Percentiles rank a stretch among this genome's conserved stretches.
Evolutionary conservation across 2,329 filamentous ascomycete species (phyloP).

Genomic region (Penicillium aurantiogriseum): DNA sequence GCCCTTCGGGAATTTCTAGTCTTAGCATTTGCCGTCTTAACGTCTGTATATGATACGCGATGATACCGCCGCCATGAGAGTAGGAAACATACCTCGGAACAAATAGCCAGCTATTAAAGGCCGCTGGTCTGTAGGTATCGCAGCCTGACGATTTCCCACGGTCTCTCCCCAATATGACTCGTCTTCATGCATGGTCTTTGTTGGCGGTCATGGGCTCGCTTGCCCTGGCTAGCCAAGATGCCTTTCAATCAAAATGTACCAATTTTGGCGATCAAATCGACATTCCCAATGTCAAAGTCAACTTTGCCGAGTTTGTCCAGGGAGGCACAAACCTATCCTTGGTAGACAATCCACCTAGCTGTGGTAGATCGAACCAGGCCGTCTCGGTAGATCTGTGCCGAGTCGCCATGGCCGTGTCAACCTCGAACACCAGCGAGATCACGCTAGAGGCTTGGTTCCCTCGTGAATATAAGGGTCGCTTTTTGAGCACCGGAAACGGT

Average conservation of each 20-base stretch:
- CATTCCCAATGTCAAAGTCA: slow-evolving; percentile 32
- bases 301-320: slow-evolving; percentile 35
- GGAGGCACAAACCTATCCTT: slow-evolving; percentile 41
- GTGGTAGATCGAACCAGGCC: slow-evolving; percentile 33
- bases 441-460: slow-evolving; percentile 51
- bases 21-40: background rate
- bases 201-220: slow-evolving; percentile 21
- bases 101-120: background rate
- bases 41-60: background rate
- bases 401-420: slow-evolving; percentile 43
- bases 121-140: background rate
- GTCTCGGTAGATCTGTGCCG: slow-evolving; percentile 44
- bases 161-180: slow-evolving; percentile 11
- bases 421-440: slow-evolving; percentile 47
- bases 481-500: slow-evolving; percentile 51
- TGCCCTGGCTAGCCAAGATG: slow-evolving; percentile 24
- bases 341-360: slow-evolving; percentile 39
- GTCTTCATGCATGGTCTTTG: slow-evolving; percentile 12
- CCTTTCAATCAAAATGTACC: slow-evolving; percentile 27
- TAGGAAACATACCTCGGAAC: background rate
- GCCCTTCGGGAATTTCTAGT: background rate
- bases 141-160: too few relatives aligned
- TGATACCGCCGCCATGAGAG: background rate
- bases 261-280: slow-evolving; percentile 27
- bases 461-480: slow-evolving; percentile 46